phyloP scores from a whole-genome alignment of 1,284 basidiomycete species.

The Cutaneotrichosporon sp. region DNA sequence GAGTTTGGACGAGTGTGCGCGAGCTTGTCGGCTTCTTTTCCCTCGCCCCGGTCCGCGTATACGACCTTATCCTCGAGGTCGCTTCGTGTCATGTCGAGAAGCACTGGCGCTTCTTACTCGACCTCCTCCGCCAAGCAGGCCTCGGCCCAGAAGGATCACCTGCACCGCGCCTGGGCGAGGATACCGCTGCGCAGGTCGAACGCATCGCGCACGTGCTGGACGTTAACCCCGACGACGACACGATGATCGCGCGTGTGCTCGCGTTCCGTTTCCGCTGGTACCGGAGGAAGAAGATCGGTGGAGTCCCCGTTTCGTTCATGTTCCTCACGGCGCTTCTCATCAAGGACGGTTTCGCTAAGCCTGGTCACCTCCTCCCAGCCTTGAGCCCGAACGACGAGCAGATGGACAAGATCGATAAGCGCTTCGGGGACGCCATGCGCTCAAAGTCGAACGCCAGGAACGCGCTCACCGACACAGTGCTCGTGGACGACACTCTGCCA shows the following conservation, averaged over 20 bases:
- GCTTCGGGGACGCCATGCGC: conserved; percentile 68
- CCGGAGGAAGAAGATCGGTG: conserved; percentile 60
- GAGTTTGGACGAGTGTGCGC: conserved; percentile 82
- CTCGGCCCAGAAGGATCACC: neutral
- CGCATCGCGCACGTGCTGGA: conserved; percentile 50
- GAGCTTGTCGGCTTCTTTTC: conserved; percentile 93
- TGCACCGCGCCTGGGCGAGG: neutral
- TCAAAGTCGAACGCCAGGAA: conserved; percentile 67
- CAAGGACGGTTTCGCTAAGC: conserved; percentile 76
- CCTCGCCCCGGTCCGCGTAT: conserved; percentile 87
- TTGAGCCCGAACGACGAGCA: conserved; percentile 71
- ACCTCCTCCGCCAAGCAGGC: conserved; percentile 60
- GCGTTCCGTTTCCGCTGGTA: conserved; percentile 95
- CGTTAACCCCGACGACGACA: conserved; percentile 55
- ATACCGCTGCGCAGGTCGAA: conserved; percentile 38
- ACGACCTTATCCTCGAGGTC: conserved; percentile 91
- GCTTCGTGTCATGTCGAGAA: conserved; percentile 76
- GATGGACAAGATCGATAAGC: conserved; percentile 67
- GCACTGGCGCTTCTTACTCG: conserved; percentile 89
- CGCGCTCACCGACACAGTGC: conserved; percentile 83
- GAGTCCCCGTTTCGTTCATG: conserved; percentile 71
- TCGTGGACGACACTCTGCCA: conserved; percentile 64
- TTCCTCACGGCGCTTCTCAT: conserved; percentile 83
- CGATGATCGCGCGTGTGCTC: conserved; percentile 80
- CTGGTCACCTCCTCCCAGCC: conserved; percentile 72